Base-by-base conservation (phyloP, 208 protist genomes). In the Borovskyia barvae region DNA sequence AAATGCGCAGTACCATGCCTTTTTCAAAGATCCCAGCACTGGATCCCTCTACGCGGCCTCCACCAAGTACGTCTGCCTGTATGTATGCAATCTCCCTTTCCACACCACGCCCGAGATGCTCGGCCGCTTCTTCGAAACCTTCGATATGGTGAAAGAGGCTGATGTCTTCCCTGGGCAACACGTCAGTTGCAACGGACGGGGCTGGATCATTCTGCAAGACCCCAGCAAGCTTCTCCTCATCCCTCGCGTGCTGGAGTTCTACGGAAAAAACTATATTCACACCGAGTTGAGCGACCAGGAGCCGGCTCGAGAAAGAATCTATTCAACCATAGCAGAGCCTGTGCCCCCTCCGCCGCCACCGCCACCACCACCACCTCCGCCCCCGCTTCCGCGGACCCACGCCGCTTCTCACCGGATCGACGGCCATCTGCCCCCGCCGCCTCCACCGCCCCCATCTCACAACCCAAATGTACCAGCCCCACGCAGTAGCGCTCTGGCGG, bases 151-250 rank as follows among this genome's bases (percentile, higher is more conserved):
- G 11, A 68, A 78, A 32, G 82, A 88, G 49, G 85, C 80, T 0
- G 72, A 88, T 45, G 62, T 92, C 12, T 88, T 85, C 41, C 70
- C 52, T 0, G 75, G 66, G 3, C 58, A 55, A 2, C 52, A 74
- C 17, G 59, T 54, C 17, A 55, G 15, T 15, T 89, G 87, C 58
- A 88, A 75, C 35, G 85, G 81, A 11, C 76, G 84, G 3, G 87
- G 87, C 15, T 92, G 77, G 80, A 82, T 94, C 11, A 69, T 88
- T 5, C 67, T 94, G 14, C 73, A 81, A 40, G 69, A 91, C 52
- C 56, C 68, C 0, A 49, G 46, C 55, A 87, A 85, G 41, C 59
- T 87, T 3, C 35, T 80, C 17, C 46, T 73, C 36, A 75, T 91
- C 20, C 79, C 77, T 4, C 75, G 72, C 9, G 71, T 82, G n/a